Evolutionary conservation across 495 filamentous ascomycete genomes (phyloP), one percentile per base, ranked within the genome.

Genomic region (Penicillium taxi): DNA sequence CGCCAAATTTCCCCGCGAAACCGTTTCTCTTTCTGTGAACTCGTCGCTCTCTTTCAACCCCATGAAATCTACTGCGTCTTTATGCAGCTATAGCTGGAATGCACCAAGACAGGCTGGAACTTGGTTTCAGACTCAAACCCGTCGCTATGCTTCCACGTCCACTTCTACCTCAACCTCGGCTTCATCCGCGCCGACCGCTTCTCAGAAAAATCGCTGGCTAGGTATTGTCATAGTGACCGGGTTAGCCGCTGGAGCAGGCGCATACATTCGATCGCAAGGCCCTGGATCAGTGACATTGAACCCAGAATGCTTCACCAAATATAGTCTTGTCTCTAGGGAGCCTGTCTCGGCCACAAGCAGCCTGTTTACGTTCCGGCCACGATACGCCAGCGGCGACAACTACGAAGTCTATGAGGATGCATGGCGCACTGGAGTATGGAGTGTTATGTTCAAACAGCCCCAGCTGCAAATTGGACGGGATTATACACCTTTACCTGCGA

Each of bases 361-460:
- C 50, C 73, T 95, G 32, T 77, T 95, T 49, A 84, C 77, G 1
- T 64, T 94, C 7, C 61, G 70, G 24, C 74, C 70, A 29, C 63
- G 56, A 41, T 60, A 40, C 40, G 48, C 45, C 30, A 63, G 39
- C 38, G 64, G 50, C 34, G 42, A 52, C 29, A 69, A 66, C 30
- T 50, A 47, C 35, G 58, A 60, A 8, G 63, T 64, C 26, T 72
- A 74, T 50, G 62, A 66, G 21, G 56, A 69, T 22, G 64, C 62
- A 37, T 80, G 75, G 72, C 56, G 58, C 32, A 66, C 67, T 5
- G 84, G 82, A 1, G 65, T 91, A 24, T 89, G 86, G 80, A 86
- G 81, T 41, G 80, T 96, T 11, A 84, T 94, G 70, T 70, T 94
- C 50, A 94, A 94, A 56, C 90, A 98, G 58, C 91, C 91, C 6